Percentiles rank a stretch among this genome's conserved stretches.
Evolutionary conservation across 768 basidiomycete genomes (phyloP).

Genomic region (Tylopilus subfusipes): DNA sequence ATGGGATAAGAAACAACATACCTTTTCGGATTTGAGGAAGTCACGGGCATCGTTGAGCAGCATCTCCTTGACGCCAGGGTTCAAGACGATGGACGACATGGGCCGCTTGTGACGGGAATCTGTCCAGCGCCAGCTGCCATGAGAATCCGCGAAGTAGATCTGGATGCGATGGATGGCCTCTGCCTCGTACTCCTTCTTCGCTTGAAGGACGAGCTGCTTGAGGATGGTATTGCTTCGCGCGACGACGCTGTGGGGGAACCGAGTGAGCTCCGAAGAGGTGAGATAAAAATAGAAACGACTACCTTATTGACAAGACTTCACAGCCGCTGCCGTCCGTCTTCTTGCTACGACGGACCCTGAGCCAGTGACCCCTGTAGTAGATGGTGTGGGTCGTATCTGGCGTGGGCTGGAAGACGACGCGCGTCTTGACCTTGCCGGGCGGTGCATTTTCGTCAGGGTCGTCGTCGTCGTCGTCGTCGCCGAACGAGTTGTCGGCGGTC

Average conservation of each 20-base stretch:
- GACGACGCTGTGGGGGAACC: slow-evolving; percentile 53
- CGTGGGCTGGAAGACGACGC: slow-evolving; percentile 86
- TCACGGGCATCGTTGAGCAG: slow-evolving; percentile 76
- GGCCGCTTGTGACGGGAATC: slow-evolving; percentile 86
- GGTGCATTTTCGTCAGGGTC: slow-evolving; percentile 46
- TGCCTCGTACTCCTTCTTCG: slow-evolving; percentile 86
- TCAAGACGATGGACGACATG: slow-evolving; percentile 82
- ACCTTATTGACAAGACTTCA: slow-evolving; percentile 78
- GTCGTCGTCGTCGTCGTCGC: slow-evolving; percentile 42
- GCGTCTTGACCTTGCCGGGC: slow-evolving; percentile 67
- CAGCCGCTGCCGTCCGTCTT: slow-evolving; percentile 67
- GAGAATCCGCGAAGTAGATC: slow-evolving; percentile 86
- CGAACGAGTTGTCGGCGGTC: slow-evolving; percentile 53
- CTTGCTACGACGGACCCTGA: slow-evolving; percentile 66
- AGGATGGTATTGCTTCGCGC: slow-evolving; percentile 80
- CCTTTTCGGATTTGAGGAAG: slow-evolving; percentile 82
- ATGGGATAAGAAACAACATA: slow-evolving; percentile 20
- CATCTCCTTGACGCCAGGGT: slow-evolving; percentile 89
- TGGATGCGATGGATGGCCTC: slow-evolving; percentile 84
- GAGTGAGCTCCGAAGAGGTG: slow-evolving; percentile 12
- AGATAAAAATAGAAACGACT: slow-evolving; percentile 18
- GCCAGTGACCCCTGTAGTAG: slow-evolving; percentile 81
- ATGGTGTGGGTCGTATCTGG: slow-evolving; percentile 87
- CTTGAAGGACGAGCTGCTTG: slow-evolving; percentile 85
- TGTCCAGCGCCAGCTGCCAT: slow-evolving; percentile 85